phyloP scores from a whole-genome alignment of 208 protist species.

The Leishmania tropica region DNA sequence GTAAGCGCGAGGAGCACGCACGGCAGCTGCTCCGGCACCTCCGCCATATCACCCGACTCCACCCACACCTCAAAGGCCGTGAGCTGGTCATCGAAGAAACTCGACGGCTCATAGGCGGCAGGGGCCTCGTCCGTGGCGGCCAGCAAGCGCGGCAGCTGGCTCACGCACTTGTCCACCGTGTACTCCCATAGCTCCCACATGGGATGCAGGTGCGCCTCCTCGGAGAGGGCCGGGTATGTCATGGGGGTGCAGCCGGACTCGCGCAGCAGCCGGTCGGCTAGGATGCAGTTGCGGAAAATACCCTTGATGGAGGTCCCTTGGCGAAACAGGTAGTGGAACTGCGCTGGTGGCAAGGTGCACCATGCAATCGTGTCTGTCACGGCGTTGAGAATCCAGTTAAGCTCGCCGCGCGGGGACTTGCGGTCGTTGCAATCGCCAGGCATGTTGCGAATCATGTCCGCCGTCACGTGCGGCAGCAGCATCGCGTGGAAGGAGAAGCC shows the following conservation, averaged over 20 bases:
- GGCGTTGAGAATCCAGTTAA: conserved; percentile 99
- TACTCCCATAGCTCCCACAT: conserved; percentile 97
- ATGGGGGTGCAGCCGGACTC: conserved; percentile 96
- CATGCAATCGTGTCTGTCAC: conserved; percentile 99
- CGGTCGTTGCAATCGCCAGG: conserved; percentile 77
- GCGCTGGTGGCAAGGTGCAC: conserved; percentile 90
- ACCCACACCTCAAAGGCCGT: conserved; percentile 99
- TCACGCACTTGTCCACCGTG: conserved; percentile 90
- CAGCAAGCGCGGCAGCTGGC: conserved; percentile 90
- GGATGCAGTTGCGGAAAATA: conserved; percentile 98
- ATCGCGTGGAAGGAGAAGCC: conserved; percentile 78
- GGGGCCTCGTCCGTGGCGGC: conserved; percentile 13
- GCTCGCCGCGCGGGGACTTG: conserved; percentile 94
- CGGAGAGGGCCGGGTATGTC: conserved; percentile 93
- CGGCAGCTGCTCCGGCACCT: conserved; percentile 96
- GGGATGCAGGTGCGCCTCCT: conserved; percentile 93
- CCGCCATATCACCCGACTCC: conserved; percentile 88
- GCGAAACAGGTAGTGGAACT: conserved; percentile 96
- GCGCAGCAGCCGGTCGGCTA: conserved; percentile 96
- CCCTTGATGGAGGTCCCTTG: conserved; percentile 95
- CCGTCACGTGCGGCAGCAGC: conserved; percentile 85
- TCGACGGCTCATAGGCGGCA: conserved; percentile 73
- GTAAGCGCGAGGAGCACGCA: conserved; percentile 97
- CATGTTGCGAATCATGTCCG: conserved; percentile 86
- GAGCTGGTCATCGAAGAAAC: conserved; percentile 98